Evolutionary conservation across 352 stramenopile genomes (phyloP).

Genomic region (Aphanomyces stellatus): DNA sequence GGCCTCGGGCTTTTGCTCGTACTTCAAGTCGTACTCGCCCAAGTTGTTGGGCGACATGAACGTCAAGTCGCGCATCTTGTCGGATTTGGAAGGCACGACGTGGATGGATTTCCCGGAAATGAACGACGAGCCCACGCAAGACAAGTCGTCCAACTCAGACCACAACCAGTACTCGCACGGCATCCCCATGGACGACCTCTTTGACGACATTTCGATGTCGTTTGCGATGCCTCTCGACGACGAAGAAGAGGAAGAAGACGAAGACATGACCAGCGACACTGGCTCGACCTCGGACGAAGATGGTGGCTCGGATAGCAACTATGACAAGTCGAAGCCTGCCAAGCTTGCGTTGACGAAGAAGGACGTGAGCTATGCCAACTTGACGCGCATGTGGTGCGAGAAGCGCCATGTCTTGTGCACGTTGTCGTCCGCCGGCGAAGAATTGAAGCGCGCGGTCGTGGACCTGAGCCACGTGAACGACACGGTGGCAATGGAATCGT

Average conservation of each 20-base stretch:
- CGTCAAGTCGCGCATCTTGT: slow-evolving; percentile 76
- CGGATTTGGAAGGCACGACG: slow-evolving; percentile 81
- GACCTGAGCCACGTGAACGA: slow-evolving; percentile 78
- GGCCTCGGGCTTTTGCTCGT: slow-evolving; percentile 59
- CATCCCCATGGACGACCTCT: slow-evolving; percentile 46
- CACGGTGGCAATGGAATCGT: slow-evolving; percentile 47
- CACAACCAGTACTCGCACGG: slow-evolving; percentile 45
- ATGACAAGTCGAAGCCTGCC: slow-evolving; percentile 30
- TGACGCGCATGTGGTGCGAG: slow-evolving; percentile 72
- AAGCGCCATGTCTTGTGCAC: slow-evolving; percentile 81
- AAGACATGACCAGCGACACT: slow-evolving; percentile 18
- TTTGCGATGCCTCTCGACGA: slow-evolving; percentile 48
- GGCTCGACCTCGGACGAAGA: slow-evolving; percentile 19
- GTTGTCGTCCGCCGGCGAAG: slow-evolving; percentile 60
- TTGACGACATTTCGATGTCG: slow-evolving; percentile 56
- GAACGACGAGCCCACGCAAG: slow-evolving; percentile 21
- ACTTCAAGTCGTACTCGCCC: slow-evolving; percentile 62
- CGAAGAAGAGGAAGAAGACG: slow-evolving; percentile 49
- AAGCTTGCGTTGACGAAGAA: slow-evolving; percentile 26
- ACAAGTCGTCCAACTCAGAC: slow-evolving; percentile 28
- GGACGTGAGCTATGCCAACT: slow-evolving; percentile 61
- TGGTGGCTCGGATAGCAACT: slow-evolving; percentile 31
- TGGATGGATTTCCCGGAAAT: slow-evolving; percentile 83
- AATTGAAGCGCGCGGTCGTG: slow-evolving; percentile 58
- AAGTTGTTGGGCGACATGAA: slow-evolving; percentile 81